A percentile compares a stretch with the other conserved stretches of the same genome.
Evolutionary conservation across 306 rosid species (phyloP).

Genomic region (Trifolium repens): DNA sequence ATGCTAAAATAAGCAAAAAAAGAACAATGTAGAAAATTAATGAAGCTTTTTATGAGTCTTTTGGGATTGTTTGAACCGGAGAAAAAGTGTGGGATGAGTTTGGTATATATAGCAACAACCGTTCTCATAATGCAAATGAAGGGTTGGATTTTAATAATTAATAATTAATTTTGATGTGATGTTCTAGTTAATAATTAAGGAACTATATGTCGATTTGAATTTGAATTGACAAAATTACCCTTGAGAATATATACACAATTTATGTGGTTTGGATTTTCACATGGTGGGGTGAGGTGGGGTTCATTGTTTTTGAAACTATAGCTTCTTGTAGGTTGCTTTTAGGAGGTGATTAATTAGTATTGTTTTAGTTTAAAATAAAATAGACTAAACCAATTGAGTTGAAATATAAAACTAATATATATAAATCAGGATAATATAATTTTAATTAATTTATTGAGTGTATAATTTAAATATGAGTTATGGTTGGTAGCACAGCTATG

Average conservation of each 20-base stretch:
- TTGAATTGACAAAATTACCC: slow-evolving; percentile 58
- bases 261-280: slow-evolving; percentile 35
- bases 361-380: background rate
- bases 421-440: background rate
- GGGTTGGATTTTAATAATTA: slow-evolving; percentile 33
- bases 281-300: slow-evolving; percentile 45
- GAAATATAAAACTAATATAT: background rate
- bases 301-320: slow-evolving; percentile 27
- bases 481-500: slow-evolving; percentile 2
- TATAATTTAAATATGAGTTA: background rate
- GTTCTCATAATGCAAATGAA: slow-evolving; percentile 38
- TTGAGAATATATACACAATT: slow-evolving; percentile 25
- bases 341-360: background rate
- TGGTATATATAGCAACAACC: slow-evolving; percentile 55
- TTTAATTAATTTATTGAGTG: slow-evolving; percentile 6
- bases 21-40: background rate
- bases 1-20: slow-evolving; percentile 26
- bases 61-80: slow-evolving; percentile 36
- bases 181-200: slow-evolving; percentile 17
- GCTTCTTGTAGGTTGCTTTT: slow-evolving; percentile 38
- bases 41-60: slow-evolving; percentile 21
- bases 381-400: background rate
- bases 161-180: background rate
- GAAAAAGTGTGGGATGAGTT: slow-evolving; percentile 31
- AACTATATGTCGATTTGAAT: slow-evolving; percentile 32